Evolutionary conservation across 2,329 filamentous ascomycete species (phyloP).

Genomic region (Monosporascus cannonballus): DNA sequence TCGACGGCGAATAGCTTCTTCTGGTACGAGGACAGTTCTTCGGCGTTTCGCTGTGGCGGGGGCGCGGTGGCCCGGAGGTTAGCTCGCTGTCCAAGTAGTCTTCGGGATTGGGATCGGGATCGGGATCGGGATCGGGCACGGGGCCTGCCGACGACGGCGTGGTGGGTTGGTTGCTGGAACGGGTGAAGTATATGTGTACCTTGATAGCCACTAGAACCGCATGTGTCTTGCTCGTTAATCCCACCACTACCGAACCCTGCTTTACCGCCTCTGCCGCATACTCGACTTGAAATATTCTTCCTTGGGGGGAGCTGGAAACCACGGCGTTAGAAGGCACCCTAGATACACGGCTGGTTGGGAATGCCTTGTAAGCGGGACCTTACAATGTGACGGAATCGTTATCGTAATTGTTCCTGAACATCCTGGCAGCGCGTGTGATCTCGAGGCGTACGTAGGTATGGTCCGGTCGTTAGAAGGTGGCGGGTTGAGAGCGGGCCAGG

Average conservation of each 20-base stretch:
- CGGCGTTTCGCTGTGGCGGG: constrained; percentile 80
- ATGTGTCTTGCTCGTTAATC: constrained; percentile 96
- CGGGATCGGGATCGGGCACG: neutral
- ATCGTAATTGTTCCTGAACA: constrained; percentile 99
- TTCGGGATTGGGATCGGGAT: neutral
- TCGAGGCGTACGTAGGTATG: neutral
- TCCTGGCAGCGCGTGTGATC: constrained; percentile 39
- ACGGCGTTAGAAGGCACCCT: constrained; percentile 13
- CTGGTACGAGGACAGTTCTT: constrained; percentile 99
- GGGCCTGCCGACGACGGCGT: neutral
- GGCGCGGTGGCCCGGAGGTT: constrained; percentile 1
- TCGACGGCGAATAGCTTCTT: constrained; percentile 98
- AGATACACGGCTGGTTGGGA: constrained; percentile 5
- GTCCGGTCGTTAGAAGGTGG: neutral
- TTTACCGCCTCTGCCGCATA: constrained; percentile 98
- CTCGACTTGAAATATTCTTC: constrained; percentile 98
- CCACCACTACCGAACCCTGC: constrained; percentile 96
- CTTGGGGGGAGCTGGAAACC: constrained; percentile 79
- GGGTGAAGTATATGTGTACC: constrained; percentile 46
- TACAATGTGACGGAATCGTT: constrained; percentile 99
- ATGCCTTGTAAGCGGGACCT: constrained; percentile 29
- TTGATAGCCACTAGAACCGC: constrained; percentile 94
- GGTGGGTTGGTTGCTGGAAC: neutral
- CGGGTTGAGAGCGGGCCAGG: neutral
- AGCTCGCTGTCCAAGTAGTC: neutral